Percentiles rank a stretch among this genome's conserved stretches.
These are phyloP conservation scores for Fusarium anthophilum DNA, from an alignment of 2,329 filamentous ascomycete species.

Conservation along the genomic window DNA sequence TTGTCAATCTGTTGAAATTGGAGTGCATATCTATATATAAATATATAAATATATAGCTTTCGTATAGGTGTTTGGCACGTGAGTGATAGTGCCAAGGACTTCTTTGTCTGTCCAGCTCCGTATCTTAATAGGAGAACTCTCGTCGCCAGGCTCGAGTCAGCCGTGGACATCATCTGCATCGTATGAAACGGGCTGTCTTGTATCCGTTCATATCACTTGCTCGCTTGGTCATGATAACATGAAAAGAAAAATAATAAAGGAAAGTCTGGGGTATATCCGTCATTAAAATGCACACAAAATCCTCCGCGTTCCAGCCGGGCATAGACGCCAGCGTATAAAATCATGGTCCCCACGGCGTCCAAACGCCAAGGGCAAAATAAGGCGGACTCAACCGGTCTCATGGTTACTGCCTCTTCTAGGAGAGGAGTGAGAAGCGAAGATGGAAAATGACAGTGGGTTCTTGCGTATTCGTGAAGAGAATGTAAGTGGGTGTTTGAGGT, in stretches of 20 bases:
- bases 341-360: slow-evolving; percentile 5
- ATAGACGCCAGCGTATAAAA: slow-evolving; percentile 18
- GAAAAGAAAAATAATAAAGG: slow-evolving; percentile 25
- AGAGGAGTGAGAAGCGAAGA: slow-evolving; percentile 32
- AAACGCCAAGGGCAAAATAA: slow-evolving; percentile 12
- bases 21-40: slow-evolving; percentile 6
- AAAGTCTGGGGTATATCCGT: slow-evolving; percentile 47
- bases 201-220: slow-evolving; percentile 25
- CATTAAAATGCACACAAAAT: slow-evolving; percentile 38
- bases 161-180: slow-evolving; percentile 9
- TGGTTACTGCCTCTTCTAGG: slow-evolving; percentile 17
- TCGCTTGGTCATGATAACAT: slow-evolving; percentile 29
- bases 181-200: slow-evolving; percentile 10
- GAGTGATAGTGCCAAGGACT: background rate
- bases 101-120: slow-evolving; percentile 17
- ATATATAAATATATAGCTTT: background rate
- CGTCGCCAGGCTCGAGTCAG: slow-evolving; percentile 1
- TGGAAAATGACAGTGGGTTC: slow-evolving; percentile 18
- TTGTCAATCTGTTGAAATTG: slow-evolving; percentile 27
- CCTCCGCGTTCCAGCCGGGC: slow-evolving; percentile 28
- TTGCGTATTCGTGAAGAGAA: slow-evolving; percentile 21
- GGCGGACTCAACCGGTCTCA: slow-evolving; percentile 22
- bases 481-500: background rate
- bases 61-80: background rate
- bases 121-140: slow-evolving; percentile 1